These are phyloP conservation scores for Colletotrichum melonis DNA, from an alignment of 2,329 filamentous ascomycete species.

Conservation along the genomic window DNA sequence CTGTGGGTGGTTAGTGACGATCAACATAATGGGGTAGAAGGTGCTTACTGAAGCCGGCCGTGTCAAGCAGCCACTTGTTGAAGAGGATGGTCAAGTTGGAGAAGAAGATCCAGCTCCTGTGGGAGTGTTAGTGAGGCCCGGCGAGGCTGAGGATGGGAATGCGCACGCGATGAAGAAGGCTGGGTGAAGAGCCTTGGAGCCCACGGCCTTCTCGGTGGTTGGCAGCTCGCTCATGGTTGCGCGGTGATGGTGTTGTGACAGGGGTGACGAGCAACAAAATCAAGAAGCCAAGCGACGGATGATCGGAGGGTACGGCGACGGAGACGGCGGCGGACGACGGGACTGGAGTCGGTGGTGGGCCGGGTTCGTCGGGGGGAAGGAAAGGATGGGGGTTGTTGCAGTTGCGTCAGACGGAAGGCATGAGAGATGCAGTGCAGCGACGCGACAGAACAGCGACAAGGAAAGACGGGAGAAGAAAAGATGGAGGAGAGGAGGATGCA, in stretches of 20 bases:
- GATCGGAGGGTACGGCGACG: conserved; percentile 29
- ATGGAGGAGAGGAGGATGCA: neutral
- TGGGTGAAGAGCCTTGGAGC: conserved; percentile 37
- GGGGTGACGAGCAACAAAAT: neutral
- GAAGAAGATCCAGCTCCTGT: conserved; percentile 81
- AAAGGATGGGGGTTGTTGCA: neutral
- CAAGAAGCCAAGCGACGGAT: conserved; percentile 26
- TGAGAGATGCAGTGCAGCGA: conserved; percentile 6
- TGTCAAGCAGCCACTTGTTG: conserved; percentile 90
- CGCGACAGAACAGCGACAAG: neutral
- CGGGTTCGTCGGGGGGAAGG: neutral
- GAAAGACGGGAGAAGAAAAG: neutral
- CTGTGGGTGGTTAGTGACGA: conserved; percentile 42
- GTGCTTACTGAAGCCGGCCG: conserved; percentile 77
- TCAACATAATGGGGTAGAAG: neutral
- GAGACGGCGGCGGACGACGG: conserved; percentile 28
- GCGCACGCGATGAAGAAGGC: conserved; percentile 48
- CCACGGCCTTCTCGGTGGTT: conserved; percentile 39
- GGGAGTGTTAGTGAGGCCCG: conserved; percentile 9
- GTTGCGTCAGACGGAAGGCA: conserved; percentile 8
- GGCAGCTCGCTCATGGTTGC: conserved; percentile 33
- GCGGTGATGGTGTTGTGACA: neutral
- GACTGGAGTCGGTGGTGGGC: conserved; percentile 21
- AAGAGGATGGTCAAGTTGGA: conserved; percentile 89
- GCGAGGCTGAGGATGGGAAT: neutral